Base-by-base conservation (phyloP, 495 filamentous ascomycete genomes). In the Beverwykella pulmonaria region DNA sequence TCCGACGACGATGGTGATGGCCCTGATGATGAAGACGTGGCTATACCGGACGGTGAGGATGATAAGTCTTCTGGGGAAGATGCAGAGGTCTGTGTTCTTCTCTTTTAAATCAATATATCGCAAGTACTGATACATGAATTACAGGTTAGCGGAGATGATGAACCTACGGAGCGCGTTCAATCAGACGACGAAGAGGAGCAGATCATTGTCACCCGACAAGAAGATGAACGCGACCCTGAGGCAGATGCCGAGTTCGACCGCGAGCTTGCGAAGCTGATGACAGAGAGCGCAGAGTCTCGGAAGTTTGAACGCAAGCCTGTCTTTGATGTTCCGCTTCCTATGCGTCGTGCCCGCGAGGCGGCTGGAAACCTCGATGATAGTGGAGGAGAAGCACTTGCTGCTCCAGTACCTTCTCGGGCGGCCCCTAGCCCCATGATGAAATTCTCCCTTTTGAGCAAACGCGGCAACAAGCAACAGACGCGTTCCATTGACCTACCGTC, bases 191-290 rank as follows among this genome's bases (percentile, higher is more conserved):
- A 96, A 57, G 93, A 78, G 19, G 78, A 97, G 71, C 85, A 91
- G 9, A 95, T 97, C 59, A 82, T 97, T 36, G 93, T 99, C 44
- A 93, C 92, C 14, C 85, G 91, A 46, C 86, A 92, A 72, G 89
- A 96, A 72, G 91, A 97, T 75, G 88, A 95, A 73, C 84, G 93
- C 46, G 93, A 99, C 65, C 95, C 94, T 0, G 92, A 96, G 78
- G 90, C 87, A 47, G 94, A 98, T 67, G 94, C 93, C 6, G 95
- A 99, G 39, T 99, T 99, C 71, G 95, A 98, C 71, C 91, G 94
- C 71, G 94, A 98, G 79, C 92, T 95, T 76, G 93, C 95, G 19
- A 98, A 97, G 77, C 90, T 99, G 87, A 97, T 98, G 95, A 83
- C 92, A 65, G 94, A 99, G 73, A 96, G 93, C 79, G 78, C 95